Evolutionary conservation across 768 basidiomycete species (phyloP), one percentile per base, ranked within the genome.

Genomic region (Tricholoma hemisulphureum): DNA sequence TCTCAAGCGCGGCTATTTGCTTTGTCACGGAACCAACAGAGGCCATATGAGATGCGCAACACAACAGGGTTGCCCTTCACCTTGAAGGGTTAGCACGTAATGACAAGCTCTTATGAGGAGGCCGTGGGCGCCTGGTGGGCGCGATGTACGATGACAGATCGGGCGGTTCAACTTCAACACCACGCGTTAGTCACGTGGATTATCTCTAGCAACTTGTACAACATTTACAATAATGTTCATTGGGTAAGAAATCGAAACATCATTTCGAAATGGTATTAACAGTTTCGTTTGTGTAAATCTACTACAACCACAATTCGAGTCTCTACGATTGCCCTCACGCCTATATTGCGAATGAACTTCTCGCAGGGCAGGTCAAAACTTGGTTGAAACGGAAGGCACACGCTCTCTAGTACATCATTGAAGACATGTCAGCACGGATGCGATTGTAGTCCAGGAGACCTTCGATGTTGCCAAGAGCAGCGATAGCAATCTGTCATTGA

Each of bases 371-470:
- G 26, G n/a, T n/a, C n/a, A n/a, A n/a, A n/a, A n/a, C n/a, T n/a
- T 7, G 6, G 3, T 23, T 35, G 14, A 20, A 18, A 11, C 16
- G 37, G 6, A 7, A 37, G 10, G 23, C 37, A 45, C 31, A 24
- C 26, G 45, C 16, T n/a, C 51, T 79, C 78, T 83, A 92, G 72
- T 87, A 88, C 61, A 84, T 63, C 81, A 92, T 77, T 28, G 90
- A 91, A 28, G 90, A 91, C 86, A 86, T 91, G 64, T 91, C 90
- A 26, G 84, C 73, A 57, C 90, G 88, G 67, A 91, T 81, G 67
- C 95, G 92, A 77, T 89, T 92, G 80, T 98, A 98, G 74, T 98
- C 96, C 46, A 95, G 79, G 39, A 98, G 82, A 69, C 95, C 95
- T 64, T 99, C 97, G 58, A 89, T 82, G 64, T 85, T 87, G 58